Evolutionary conservation across 257 asterid genomes (phyloP).

Genomic region (Solanum rostratum): DNA sequence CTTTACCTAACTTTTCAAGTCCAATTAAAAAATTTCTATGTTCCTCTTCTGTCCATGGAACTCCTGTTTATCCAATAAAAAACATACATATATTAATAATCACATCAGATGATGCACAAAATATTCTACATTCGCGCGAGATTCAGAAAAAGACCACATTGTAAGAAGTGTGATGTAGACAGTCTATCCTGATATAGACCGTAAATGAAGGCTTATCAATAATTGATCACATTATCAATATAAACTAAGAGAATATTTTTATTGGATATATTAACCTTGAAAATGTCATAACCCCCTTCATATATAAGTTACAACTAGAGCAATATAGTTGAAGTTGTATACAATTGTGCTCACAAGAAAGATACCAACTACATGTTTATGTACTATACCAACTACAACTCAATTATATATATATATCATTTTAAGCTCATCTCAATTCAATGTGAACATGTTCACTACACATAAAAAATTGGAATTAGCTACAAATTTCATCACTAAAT

Average conservation of each 20-base stretch:
- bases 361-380: neutral
- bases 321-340: neutral
- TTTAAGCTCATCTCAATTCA: neutral
- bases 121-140: neutral
- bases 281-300: neutral
- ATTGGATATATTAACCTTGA: neutral
- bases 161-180: neutral
- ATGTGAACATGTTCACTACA: neutral
- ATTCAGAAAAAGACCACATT: neutral
- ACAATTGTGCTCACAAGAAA: neutral
- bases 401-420: neutral
- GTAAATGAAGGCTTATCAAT: too few relatives aligned
- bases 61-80: constrained; percentile 8
- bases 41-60: constrained; percentile 36
- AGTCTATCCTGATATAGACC: neutral
- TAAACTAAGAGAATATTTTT: neutral
- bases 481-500: neutral
- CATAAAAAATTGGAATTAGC: neutral
- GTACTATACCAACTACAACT: neutral
- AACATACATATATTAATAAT: neutral
- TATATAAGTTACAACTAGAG: neutral
- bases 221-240: too few relatives aligned
- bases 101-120: neutral
- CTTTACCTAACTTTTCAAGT: constrained; percentile 27
- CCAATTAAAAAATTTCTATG: constrained; percentile 24